Conservation (phyloP, 1,284 basidiomycete genomes). For the Golubevia sp. region DNA sequence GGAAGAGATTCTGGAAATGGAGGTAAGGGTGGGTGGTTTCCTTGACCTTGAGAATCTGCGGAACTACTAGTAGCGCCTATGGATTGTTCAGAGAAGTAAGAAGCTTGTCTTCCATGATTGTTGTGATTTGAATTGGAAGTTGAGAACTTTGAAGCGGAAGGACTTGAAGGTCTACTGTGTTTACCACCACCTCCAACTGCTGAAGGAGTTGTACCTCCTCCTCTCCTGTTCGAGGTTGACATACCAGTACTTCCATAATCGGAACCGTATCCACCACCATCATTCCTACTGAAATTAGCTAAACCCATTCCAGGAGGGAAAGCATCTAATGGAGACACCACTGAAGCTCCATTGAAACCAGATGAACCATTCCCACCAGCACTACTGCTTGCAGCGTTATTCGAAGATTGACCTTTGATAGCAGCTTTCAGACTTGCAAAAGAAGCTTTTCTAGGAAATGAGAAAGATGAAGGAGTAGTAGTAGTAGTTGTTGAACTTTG, state of each 20-base stretch:
- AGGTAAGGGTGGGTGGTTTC: too few relatives aligned
- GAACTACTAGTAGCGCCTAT: too few relatives aligned
- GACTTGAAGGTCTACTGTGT: too few relatives aligned
- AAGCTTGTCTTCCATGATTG: too few relatives aligned
- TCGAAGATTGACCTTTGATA: constrained; percentile 12
- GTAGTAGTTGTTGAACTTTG: constrained; percentile 4
- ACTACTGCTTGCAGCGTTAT: not conserved
- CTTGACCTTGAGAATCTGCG: too few relatives aligned
- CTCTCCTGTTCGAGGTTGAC: not conserved
- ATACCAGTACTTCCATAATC: not conserved
- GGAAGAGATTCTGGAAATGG: too few relatives aligned
- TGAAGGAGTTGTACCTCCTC: too few relatives aligned
- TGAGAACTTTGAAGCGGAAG: too few relatives aligned
- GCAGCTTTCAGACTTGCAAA: constrained; percentile 17
- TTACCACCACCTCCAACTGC: too few relatives aligned
- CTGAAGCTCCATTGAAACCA: not conserved
- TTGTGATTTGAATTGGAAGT: too few relatives aligned
- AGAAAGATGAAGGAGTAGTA: constrained; percentile 6
- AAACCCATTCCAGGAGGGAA: not conserved
- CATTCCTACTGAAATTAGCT: not conserved
- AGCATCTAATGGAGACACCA: not conserved
- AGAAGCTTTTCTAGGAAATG: constrained; percentile 18
- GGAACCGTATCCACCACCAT: not conserved
- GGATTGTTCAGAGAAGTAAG: too few relatives aligned
- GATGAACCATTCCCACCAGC: not conserved